Conservation (phyloP, 2,329 filamentous ascomycete species). For the Didymosphaeria variabile region DNA sequence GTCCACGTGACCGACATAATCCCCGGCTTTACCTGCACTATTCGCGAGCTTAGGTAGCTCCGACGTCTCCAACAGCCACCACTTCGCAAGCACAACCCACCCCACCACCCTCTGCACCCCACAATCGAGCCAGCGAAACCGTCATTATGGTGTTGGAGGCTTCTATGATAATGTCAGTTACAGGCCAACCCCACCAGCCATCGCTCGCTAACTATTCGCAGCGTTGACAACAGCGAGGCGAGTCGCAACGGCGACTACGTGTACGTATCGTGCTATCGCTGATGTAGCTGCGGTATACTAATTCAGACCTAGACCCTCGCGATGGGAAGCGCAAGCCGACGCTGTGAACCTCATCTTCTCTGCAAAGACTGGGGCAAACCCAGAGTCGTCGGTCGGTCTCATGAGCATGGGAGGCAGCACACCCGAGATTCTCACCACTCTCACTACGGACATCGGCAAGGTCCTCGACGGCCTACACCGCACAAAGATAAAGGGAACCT, state of each 20-base stretch:
- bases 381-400: slow-evolving; percentile 94
- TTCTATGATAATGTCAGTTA: slow-evolving; percentile 85
- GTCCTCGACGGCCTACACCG: slow-evolving; percentile 87
- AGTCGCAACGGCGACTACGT: slow-evolving; percentile 94
- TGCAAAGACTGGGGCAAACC: slow-evolving; percentile 92
- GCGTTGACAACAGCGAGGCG: slow-evolving; percentile 98
- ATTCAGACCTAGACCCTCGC: slow-evolving; percentile 76
- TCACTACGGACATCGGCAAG: slow-evolving; percentile 96
- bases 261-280: slow-evolving; percentile 48
- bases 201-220: slow-evolving; percentile 46
- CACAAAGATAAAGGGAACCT: slow-evolving; percentile 84
- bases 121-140: slow-evolving; percentile 19
- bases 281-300: slow-evolving; percentile 18
- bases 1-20: slow-evolving; percentile 9
- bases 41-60: slow-evolving; percentile 17
- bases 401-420: slow-evolving; percentile 99
- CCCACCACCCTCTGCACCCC: slow-evolving; percentile 14
- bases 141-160: slow-evolving; percentile 96
- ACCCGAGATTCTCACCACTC: slow-evolving; percentile 95
- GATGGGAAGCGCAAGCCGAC: slow-evolving; percentile 96
- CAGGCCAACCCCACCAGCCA: slow-evolving; percentile 24
- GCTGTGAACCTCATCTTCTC: slow-evolving; percentile 95
- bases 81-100: slow-evolving; percentile 16
- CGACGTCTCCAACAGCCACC: slow-evolving; percentile 17
- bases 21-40: slow-evolving; percentile 5